Base-by-base conservation (phyloP, 1,284 basidiomycete genomes). In the Chondrostereum purpureum region DNA sequence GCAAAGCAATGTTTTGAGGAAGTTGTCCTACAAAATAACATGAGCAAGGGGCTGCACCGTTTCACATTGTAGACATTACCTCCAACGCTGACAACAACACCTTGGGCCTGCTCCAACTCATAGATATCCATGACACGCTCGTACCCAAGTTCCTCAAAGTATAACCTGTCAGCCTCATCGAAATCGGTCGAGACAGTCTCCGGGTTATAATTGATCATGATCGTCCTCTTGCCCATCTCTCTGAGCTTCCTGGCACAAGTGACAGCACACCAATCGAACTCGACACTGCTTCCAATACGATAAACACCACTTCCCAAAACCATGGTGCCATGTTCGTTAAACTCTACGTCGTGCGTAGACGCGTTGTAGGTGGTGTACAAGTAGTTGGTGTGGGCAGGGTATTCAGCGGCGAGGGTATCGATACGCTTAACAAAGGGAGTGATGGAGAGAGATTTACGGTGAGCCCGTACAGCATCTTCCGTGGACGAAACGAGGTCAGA, bases 151-250 rank as follows among this genome's bases (percentile, higher is more conserved):
- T 98, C 95, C 66, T 99, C 96, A 61, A 99, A 99, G 77, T 99
- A 99, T 44, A 99, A 72, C 49, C 96, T 76, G 61, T 99, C 95
- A 16, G 96, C 96, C 72, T 99, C 96, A 62, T 99, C 96, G 65
- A 95, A 99, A 66, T 99, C 96, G 48, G 96, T 99, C 4, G 92
- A 96, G 47, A 99, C 96, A 3, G 96, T 99, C 70, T 99, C 96
- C 13, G 95, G 96, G 69, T 99, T 99, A 71, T 99, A 99, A 75
- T 99, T 99, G 78, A 99, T 79, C 95, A 99, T 99, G 71, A 99
- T 86, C 36, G 96, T 98, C 71, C 84, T 82, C 68, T 90, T 87
- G 61, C 93, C 93, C 79, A 93, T 88, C 52, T 86, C 81, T 53
- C 94, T 78, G 53, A 99, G 80, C 60, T 87, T 88, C 52, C 96